Evolutionary conservation across 2,329 filamentous ascomycete species (phyloP), one percentile per base, ranked within the genome.

Genomic region (Epichloe scottii): DNA sequence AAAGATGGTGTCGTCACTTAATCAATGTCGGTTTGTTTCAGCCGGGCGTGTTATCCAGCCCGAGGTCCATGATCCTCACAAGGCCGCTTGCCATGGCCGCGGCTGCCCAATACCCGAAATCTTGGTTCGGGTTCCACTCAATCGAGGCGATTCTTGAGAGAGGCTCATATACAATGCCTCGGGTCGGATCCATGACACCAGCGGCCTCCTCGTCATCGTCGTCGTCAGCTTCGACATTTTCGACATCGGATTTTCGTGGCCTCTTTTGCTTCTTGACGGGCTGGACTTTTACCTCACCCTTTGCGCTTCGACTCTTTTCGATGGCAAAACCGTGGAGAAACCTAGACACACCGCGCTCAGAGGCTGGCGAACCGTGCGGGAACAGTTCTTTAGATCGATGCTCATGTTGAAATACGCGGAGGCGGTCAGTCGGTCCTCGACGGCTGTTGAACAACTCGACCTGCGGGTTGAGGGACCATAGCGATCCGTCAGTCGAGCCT

Each of bases 91-190:
- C 84, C 73, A 84, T 75, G 0, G 79, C 81, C 3, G 76, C 77
- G 10, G 81, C 81, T 3, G 79, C 81, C 82, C 84, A 85, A 57
- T 76, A 82, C 12, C 81, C 80, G 58, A 74, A 82, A n/a, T 72
- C 68, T 37, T 72, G 62, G 58, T 87, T 86, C 2, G 82, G 81
- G 59, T 87, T 87, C 84, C 84, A 87, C 40, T 75, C 74, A 23
- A 84, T 68, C 2, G 74, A 70, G 5, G 81, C 81, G 55, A 87
- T 69, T 45, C 82, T 75, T 10, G 79, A 83, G 55, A 75, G 68
- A 46, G 83, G 76, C 51, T 87, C 83, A 58, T 82, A 76, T 11
- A 84, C 71, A 4, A 76, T 67, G 4, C 71, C 70, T 38, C 73
- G 67, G 4, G 68, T 69, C 1, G 71, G 65, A 47, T 67, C 69